Base-by-base conservation (phyloP, 768 basidiomycete genomes). In the Multifurca ochricompacta region DNA sequence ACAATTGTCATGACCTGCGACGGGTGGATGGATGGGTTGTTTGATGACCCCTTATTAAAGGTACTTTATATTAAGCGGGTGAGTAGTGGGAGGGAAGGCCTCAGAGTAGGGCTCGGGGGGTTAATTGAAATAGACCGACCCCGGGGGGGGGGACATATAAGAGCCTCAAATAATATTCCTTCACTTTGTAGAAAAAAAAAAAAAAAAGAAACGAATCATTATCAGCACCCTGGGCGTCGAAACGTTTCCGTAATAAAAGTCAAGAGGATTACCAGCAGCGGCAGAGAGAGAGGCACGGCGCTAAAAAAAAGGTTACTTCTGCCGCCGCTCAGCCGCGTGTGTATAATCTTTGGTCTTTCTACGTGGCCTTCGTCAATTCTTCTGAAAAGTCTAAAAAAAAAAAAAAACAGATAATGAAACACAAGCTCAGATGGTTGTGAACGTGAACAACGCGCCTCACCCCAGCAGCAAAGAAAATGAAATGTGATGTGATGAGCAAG, bases 1-100 rank as follows among this genome's bases (percentile, higher is more conserved):
- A 60, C 57, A 37, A 58, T 60, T 6, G 56, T 49, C 59, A 58
- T 60, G 44, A 44, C 18, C 47, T 27, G n/a, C 34, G 34, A 31
- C 34, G 54, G 34, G 25, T 25, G 34, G 40, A 30, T 35, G 18
- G n/a, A n/a, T n/a, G n/a, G n/a, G n/a, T n/a, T n/a, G n/a, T n/a
- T n/a, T n/a, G n/a, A n/a, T n/a, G n/a, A n/a, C n/a, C n/a, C n/a
- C n/a, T n/a, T n/a, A n/a, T n/a, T n/a, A n/a, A n/a, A 21, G 39
- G 7, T 35, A 48, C 16, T 57, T 56, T 57, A 56, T 57, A 57
- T n/a, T n/a, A 30, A 47, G 44, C 45, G 50, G 45, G 30, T 27
- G 8, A 18, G 23, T 21, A 46, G 54, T n/a, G 43, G 18, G 45
- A 30, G 36, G 44, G 10, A 25, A 25, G 16, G 37, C 8, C 25